Evolutionary conservation across 2,329 filamentous ascomycete genomes (phyloP).

Genomic region (Cryphonectria naterciae): DNA sequence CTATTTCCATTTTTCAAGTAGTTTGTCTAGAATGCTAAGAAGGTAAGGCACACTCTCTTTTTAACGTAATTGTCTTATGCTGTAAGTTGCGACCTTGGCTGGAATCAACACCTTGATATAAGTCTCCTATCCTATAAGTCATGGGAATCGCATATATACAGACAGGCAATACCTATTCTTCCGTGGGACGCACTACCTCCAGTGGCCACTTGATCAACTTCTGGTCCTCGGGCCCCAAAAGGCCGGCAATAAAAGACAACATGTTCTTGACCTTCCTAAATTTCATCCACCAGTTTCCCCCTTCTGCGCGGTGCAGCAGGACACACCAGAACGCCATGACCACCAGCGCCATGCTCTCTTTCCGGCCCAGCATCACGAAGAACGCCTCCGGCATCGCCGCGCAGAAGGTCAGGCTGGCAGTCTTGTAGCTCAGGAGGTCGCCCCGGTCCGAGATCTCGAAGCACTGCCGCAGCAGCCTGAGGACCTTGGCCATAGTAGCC

Average conservation of each 20-base stretch:
- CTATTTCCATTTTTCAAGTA: neutral
- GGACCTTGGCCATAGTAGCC: slow-evolving; percentile 21
- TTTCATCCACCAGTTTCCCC: slow-evolving; percentile 32
- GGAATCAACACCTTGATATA: neutral
- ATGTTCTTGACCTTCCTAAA: slow-evolving; percentile 24
- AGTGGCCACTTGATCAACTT: slow-evolving; percentile 27
- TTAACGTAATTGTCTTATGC: neutral
- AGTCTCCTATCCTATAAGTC: neutral
- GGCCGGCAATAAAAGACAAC: slow-evolving; percentile 13
- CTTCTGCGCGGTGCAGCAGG: slow-evolving; percentile 32
- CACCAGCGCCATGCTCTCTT: slow-evolving; percentile 32
- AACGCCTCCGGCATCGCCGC: slow-evolving; percentile 25
- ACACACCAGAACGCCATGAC: slow-evolving; percentile 36
- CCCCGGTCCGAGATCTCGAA: slow-evolving; percentile 34
- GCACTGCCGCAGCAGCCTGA: slow-evolving; percentile 31
- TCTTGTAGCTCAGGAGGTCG: slow-evolving; percentile 30
- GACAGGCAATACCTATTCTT: neutral
- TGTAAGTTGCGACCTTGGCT: neutral
- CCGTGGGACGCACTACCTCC: slow-evolving; percentile 1
- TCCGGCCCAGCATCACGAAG: slow-evolving; percentile 29
- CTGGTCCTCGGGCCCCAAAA: slow-evolving; percentile 10
- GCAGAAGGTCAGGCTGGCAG: slow-evolving; percentile 33
- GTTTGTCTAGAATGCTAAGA: neutral
- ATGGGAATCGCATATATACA: neutral
- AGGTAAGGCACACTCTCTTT: neutral